These are phyloP conservation scores for Ambrosiella beaveri DNA, from an alignment of 2,329 filamentous ascomycete genomes.

Conservation along the genomic window DNA sequence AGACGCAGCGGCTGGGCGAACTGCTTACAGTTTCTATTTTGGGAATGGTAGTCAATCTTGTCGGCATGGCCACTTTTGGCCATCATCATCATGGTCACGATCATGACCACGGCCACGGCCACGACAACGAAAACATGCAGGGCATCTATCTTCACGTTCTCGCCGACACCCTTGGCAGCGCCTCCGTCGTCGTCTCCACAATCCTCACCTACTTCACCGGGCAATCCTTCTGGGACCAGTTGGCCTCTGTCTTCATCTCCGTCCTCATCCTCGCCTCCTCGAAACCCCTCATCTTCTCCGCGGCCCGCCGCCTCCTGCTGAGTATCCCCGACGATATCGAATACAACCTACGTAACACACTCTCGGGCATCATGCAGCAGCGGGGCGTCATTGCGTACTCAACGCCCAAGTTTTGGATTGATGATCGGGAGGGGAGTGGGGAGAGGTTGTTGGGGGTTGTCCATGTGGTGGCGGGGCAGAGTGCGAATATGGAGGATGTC, in stretches of 20 bases:
- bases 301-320: slow-evolving; percentile 66
- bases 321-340: slow-evolving; percentile 73
- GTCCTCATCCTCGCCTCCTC: slow-evolving; percentile 86
- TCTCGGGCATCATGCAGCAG: slow-evolving; percentile 67
- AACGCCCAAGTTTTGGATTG: slow-evolving; percentile 83
- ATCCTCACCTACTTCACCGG: slow-evolving; percentile 70
- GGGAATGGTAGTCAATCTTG: slow-evolving; percentile 75
- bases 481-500: slow-evolving; percentile 66
- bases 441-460: slow-evolving; percentile 62
- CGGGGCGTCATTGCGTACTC: slow-evolving; percentile 73
- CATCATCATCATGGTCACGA: slow-evolving; percentile 38
- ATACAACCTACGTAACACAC: slow-evolving; percentile 69
- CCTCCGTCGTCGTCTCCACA: slow-evolving; percentile 86
- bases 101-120: slow-evolving; percentile 22
- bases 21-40: slow-evolving; percentile 75
- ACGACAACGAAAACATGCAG: slow-evolving; percentile 93
- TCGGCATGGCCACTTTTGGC: slow-evolving; percentile 76
- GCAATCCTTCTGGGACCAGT: slow-evolving; percentile 87
- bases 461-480: slow-evolving; percentile 60
- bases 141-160: slow-evolving; percentile 93
- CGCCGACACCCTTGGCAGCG: slow-evolving; percentile 84
- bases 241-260: slow-evolving; percentile 87
- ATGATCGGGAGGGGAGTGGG: slow-evolving; percentile 36
- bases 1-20: slow-evolving; percentile 72
- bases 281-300: slow-evolving; percentile 69